Evolutionary conservation across 192 early-diverging fungal species (phyloP), one percentile per base, ranked within the genome.

Genomic region (Entomortierella chlamydospora): DNA sequence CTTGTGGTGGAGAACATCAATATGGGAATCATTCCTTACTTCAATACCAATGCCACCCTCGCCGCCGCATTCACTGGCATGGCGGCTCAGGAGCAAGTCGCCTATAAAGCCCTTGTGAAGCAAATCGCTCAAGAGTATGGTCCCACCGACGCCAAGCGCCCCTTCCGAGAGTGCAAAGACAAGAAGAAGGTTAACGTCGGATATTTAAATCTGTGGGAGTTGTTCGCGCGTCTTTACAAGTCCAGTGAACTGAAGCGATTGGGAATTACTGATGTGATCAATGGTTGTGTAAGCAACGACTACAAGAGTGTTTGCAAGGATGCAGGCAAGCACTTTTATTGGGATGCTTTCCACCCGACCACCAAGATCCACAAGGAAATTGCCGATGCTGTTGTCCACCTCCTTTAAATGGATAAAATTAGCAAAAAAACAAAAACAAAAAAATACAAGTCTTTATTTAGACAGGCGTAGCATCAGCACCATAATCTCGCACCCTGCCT

Each of bases 231-330:
- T 10, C 33, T 77, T 12, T 41, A 56, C 30, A n/a, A 68, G 30
- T 42, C 73, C 30, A 4, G 9, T 47, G 31, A 34, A 28, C 23
- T 77, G 18, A 65, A 52, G 45, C 64, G 65, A 2, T 29, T 77
- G 60, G 73, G 73, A 0, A 77, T 68, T 47, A 77, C 64, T 5
- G 73, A 77, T 34, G 52, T 63, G 22, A 54, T 52, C 11, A 22
- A 77, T 6, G 73, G 73, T 0, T 77, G 73, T 51, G 65, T 77
- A 17, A 77, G 73, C 65, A 68, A 68, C 10, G 73, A 77, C 22
- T 77, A 77, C 54, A 77, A 61, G 34, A 68, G 58, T 10, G 60
- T 68, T 13, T 77, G 73, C 54, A 50, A 67, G 53, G 57, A 77
- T 50, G 63, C 73, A 6, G 52, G 33, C 9, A 39, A 77, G 53